Base-by-base conservation (phyloP, 306 rosid species). In the Fragaria ananassa region DNA sequence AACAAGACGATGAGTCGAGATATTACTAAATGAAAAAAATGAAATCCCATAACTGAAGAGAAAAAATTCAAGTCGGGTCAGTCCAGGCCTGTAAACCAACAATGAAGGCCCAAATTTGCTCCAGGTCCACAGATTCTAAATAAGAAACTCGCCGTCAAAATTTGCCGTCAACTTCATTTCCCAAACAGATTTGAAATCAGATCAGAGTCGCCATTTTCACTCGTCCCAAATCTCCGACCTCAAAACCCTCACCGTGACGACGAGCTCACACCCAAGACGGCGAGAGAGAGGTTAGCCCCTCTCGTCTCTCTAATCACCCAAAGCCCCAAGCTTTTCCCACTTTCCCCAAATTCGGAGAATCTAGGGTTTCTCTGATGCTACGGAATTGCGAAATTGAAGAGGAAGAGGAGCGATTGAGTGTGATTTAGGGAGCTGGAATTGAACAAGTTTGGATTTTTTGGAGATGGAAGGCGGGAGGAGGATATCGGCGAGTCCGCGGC, bases 401-500 rank as follows among this genome's bases (percentile, higher is more conserved):
- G 72, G 74, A 18, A 25, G 37, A 37, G 31, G 84, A 41, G 70
- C 6, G 57, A 49, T 60, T 25, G 5, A 27, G 34, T 4, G 12
- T 37, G 66, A 0, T 12, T 29, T 60, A 56, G 66, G 19, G 18
- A 29, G 35, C 14, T 29, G 54, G 66, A 29, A 60, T 27, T 0
- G 37, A 15, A 7, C 8, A 31, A 31, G 41, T 29, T 61, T 6
- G 1, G 37, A 7, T 14, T 61, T n/a, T 61, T n/a, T 44, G 47
- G 47, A 54, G 57, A 93, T 93, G 98, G 98, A 91, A 41, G 93
- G 82, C 4, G 89, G 89, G 71, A 85, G 86, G 78, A 89, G 98
- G 81, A 86, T 90, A 29, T 84, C 90, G 63, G 87, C 90, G 77
- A 88, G 85, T 66, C 91, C 91, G 53, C 79, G 95, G 35, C 90